Conservation (phyloP, 345 rosid genomes). For the Gossypium turneri region DNA sequence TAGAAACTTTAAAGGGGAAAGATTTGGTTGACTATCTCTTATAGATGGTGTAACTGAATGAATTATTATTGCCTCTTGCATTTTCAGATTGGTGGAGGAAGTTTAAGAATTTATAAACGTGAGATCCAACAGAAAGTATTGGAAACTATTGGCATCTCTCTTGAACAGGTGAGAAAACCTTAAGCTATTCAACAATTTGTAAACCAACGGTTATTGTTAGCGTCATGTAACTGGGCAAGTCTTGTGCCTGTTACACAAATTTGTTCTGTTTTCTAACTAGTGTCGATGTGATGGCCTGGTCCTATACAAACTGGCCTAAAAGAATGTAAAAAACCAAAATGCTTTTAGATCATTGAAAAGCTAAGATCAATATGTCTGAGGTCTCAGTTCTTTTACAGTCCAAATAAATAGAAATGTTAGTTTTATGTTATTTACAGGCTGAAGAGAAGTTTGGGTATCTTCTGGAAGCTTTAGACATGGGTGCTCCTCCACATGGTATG, state of each 20-base stretch:
- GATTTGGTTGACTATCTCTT: not conserved
- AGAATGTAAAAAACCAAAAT: not conserved
- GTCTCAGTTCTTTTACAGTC: not conserved
- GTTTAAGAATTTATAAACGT: constrained; percentile 89
- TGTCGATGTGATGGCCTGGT: not conserved
- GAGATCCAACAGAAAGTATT: constrained; percentile 83
- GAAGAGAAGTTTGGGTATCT: constrained; percentile 95
- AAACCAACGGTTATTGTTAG: constrained; percentile 2
- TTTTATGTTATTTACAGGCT: constrained; percentile 45
- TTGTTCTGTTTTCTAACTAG: not conserved
- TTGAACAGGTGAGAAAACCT: constrained; percentile 48
- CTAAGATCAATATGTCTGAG: not conserved
- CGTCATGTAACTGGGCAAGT: not conserved
- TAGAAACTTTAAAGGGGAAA: constrained; percentile 4
- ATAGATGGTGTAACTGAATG: not conserved
- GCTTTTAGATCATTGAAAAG: not conserved
- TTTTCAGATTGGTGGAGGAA: constrained; percentile 95
- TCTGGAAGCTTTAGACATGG: constrained; percentile 94
- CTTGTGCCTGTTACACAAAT: not conserved
- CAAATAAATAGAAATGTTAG: not conserved
- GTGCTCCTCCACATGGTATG: constrained; percentile 98
- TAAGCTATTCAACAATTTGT: not conserved
- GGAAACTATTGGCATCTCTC: constrained; percentile 75
- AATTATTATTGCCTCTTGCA: constrained; percentile 2
- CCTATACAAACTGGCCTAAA: not conserved